Evolutionary conservation across 2,329 filamentous ascomycete species (phyloP).

Genomic region (Colletotrichum costaricense): DNA sequence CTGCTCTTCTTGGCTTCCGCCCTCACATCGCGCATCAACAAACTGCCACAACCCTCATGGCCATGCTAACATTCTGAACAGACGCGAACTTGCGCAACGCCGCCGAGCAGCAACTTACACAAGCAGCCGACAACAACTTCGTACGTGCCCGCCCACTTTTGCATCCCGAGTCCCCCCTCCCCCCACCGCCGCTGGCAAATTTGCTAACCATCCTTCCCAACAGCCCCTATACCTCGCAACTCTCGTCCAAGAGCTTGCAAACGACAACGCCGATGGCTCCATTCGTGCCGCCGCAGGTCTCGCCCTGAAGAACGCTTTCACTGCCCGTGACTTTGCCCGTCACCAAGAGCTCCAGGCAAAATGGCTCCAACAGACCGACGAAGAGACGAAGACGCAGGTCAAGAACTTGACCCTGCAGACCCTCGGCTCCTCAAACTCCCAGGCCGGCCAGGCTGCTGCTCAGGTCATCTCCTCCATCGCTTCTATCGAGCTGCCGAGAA

Average conservation of each 20-base stretch:
- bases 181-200: slow-evolving; percentile 25
- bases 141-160: slow-evolving; percentile 64
- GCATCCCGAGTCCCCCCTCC: slow-evolving; percentile 32
- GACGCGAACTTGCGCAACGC: slow-evolving; percentile 90
- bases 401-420: slow-evolving; percentile 93
- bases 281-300: slow-evolving; percentile 96
- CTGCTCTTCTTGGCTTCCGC: slow-evolving; percentile 19
- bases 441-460: slow-evolving; percentile 89
- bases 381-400: slow-evolving; percentile 85
- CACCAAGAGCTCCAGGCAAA: slow-evolving; percentile 91
- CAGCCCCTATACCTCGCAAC: slow-evolving; percentile 93
- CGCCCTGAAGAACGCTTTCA: slow-evolving; percentile 98
- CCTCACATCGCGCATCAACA: slow-evolving; percentile 22
- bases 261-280: slow-evolving; percentile 83
- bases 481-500: slow-evolving; percentile 90
- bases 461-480: slow-evolving; percentile 97
- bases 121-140: slow-evolving; percentile 95
- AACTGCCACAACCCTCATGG: slow-evolving; percentile 4
- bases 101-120: slow-evolving; percentile 92
- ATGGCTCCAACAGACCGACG: slow-evolving; percentile 88
- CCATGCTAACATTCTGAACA: slow-evolving; percentile 54
- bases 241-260: slow-evolving; percentile 93
- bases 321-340: slow-evolving; percentile 87
- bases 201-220: slow-evolving; percentile 41
- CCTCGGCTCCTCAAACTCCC: slow-evolving; percentile 79